Conservation (phyloP, 2,329 filamentous ascomycete species). For the Gnomoniopsis sp. region DNA sequence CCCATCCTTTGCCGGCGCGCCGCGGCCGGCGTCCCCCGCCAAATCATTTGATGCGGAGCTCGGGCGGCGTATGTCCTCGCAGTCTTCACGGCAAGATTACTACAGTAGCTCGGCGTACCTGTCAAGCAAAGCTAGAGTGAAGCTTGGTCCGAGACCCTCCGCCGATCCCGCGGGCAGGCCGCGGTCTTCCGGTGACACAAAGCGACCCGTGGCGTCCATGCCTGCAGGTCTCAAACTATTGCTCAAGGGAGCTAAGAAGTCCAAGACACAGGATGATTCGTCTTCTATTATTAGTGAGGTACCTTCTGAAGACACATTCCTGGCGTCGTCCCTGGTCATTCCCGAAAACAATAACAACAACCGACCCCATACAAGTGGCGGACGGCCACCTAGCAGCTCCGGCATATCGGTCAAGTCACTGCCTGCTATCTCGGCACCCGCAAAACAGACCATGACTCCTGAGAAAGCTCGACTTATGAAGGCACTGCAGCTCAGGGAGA, state of each 20-base stretch:
- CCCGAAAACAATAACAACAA: slow-evolving; percentile 29
- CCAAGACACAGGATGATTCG: slow-evolving; percentile 35
- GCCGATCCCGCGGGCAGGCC: slow-evolving; percentile 59
- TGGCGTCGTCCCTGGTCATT: slow-evolving; percentile 33
- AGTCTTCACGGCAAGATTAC: slow-evolving; percentile 49
- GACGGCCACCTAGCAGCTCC: slow-evolving; percentile 41
- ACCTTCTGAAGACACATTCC: slow-evolving; percentile 33
- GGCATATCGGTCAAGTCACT: slow-evolving; percentile 39
- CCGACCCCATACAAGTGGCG: slow-evolving; percentile 32
- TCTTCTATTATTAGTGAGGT: slow-evolving; percentile 32
- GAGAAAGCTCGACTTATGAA: slow-evolving; percentile 94
- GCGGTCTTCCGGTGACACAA: slow-evolving; percentile 57
- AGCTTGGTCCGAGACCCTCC: slow-evolving; percentile 82
- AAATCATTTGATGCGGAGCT: slow-evolving; percentile 38
- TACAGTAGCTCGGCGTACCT: slow-evolving; percentile 47
- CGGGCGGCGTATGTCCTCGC: slow-evolving; percentile 45
- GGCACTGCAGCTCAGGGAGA: slow-evolving; percentile 84
- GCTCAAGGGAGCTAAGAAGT: slow-evolving; percentile 54
- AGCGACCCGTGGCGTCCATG: slow-evolving; percentile 72
- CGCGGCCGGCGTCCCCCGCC: slow-evolving; percentile 42
- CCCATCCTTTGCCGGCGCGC: slow-evolving; percentile 47
- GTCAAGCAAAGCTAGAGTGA: slow-evolving; percentile 74
- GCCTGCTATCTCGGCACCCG: slow-evolving; percentile 29
- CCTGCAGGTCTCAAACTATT: slow-evolving; percentile 76
- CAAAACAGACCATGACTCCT: slow-evolving; percentile 62